Evolutionary conservation across 1,284 basidiomycete species (phyloP).

Genomic region (Peniophora sp.): DNA sequence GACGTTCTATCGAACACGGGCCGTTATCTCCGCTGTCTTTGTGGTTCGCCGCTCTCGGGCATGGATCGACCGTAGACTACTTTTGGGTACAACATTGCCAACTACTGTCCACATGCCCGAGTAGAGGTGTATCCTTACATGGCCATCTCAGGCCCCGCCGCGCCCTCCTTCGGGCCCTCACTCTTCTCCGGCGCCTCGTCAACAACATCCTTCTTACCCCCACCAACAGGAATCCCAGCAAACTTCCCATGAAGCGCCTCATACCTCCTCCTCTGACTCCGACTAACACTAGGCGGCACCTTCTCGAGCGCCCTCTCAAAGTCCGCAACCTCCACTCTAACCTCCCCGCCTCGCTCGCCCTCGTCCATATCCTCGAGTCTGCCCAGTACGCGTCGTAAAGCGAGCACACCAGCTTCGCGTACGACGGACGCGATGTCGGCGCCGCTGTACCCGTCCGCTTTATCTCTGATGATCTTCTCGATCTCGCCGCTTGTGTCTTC

Average conservation of each 20-base stretch:
- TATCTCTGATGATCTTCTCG: slow-evolving; percentile 45
- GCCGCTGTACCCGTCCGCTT: slow-evolving; percentile 83
- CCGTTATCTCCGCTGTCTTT: slow-evolving; percentile 1
- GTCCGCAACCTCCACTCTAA: slow-evolving; percentile 57
- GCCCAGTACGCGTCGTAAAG: slow-evolving; percentile 68
- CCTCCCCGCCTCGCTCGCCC: slow-evolving; percentile 14
- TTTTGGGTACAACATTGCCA: too few relatives aligned
- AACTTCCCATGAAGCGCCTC: slow-evolving; percentile 74
- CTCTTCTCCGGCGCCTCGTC: too few relatives aligned
- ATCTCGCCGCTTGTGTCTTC: slow-evolving; percentile 24
- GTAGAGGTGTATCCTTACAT: too few relatives aligned
- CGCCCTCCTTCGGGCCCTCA: too few relatives aligned
- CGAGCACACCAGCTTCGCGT: slow-evolving; percentile 84
- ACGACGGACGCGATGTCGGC: slow-evolving; percentile 86
- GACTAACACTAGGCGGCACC: slow-evolving; percentile 82
- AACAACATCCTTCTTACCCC: too few relatives aligned
- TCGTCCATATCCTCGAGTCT: slow-evolving; percentile 50
- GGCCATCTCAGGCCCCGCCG: too few relatives aligned
- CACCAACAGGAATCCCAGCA: slow-evolving; percentile 48
- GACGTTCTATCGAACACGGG: slow-evolving; percentile 8
- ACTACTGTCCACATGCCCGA: too few relatives aligned
- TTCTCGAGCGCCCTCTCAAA: slow-evolving; percentile 76
- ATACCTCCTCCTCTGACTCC: slow-evolving; percentile 76
- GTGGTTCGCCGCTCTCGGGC: too few relatives aligned
- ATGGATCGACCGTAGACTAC: too few relatives aligned